phyloP scores from a whole-genome alignment of 2,329 filamentous ascomycete species.

The Cadophora luteo-olivacea region DNA sequence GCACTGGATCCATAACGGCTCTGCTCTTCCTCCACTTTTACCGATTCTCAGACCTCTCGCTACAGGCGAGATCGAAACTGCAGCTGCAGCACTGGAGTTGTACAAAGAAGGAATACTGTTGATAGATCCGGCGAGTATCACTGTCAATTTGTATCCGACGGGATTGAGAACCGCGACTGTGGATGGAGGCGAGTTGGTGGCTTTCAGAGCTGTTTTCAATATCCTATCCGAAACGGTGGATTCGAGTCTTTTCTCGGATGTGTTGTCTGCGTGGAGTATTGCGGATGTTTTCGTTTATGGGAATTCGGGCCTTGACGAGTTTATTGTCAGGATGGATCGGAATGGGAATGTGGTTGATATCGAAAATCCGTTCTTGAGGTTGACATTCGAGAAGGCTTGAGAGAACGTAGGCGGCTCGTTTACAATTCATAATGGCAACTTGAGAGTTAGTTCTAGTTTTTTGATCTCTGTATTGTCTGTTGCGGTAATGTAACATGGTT shows the following conservation, averaged over 20 bases:
- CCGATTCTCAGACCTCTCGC: slow-evolving; percentile 2
- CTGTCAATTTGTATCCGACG: slow-evolving; percentile 3
- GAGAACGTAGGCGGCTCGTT: too few relatives aligned
- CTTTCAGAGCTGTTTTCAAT: background rate
- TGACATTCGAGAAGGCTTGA: background rate
- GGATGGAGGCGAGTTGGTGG: background rate
- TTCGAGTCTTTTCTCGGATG: background rate
- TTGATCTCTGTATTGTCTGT: too few relatives aligned
- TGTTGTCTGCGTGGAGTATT: background rate
- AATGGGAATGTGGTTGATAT: background rate
- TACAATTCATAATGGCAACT: too few relatives aligned
- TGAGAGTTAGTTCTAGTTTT: too few relatives aligned
- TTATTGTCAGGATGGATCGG: background rate
- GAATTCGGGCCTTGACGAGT: background rate
- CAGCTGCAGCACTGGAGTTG: background rate
- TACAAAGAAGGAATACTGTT: background rate
- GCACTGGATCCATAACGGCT: background rate
- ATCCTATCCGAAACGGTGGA: background rate
- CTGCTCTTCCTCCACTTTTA: background rate
- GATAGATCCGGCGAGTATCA: background rate
- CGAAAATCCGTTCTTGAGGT: slow-evolving; percentile 1
- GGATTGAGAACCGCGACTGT: background rate
- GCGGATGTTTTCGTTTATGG: slow-evolving; percentile 11
- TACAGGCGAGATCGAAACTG: background rate
- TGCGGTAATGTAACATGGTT: too few relatives aligned